Percentiles rank a stretch among this genome's conserved stretches.
Conservation (phyloP, 2,329 filamentous ascomycete species). For the Calcarisporium arbuscula region DNA sequence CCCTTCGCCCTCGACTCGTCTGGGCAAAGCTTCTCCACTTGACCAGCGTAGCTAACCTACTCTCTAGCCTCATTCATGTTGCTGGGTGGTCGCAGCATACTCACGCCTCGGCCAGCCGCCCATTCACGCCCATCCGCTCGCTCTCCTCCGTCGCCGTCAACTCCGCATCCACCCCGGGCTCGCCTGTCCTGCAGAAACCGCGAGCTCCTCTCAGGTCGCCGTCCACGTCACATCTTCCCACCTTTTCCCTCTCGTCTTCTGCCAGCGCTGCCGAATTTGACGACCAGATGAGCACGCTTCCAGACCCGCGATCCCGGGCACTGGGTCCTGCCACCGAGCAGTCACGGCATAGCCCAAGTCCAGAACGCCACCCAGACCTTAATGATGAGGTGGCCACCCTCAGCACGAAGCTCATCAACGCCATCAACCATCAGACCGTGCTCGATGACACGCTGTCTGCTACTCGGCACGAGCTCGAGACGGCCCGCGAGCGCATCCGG, state of each 20-base stretch:
- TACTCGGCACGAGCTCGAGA: slow-evolving; percentile 76
- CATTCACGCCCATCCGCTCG: slow-evolving; percentile 45
- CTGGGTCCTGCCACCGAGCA: slow-evolving; percentile 32
- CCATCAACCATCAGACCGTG: slow-evolving; percentile 91
- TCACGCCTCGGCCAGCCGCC: slow-evolving; percentile 21
- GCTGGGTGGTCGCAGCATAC: slow-evolving; percentile 45
- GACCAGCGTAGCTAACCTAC: slow-evolving; percentile 12
- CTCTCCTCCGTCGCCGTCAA: slow-evolving; percentile 47
- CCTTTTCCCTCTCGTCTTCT: slow-evolving; percentile 31
- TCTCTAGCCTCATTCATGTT: slow-evolving; percentile 45
- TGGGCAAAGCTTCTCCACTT: too few species aligned
- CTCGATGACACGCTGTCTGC: slow-evolving; percentile 83
- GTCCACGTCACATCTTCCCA: slow-evolving; percentile 29
- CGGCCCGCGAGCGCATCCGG: slow-evolving; percentile 59
- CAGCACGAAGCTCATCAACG: slow-evolving; percentile 93
- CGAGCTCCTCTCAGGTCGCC: slow-evolving; percentile 32
- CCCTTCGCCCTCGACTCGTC: too few species aligned
- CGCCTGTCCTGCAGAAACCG: slow-evolving; percentile 27
- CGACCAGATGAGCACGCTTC: slow-evolving; percentile 62
- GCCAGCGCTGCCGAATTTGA: slow-evolving; percentile 32
- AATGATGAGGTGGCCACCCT: slow-evolving; percentile 76
- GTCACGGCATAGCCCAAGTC: slow-evolving; percentile 10
- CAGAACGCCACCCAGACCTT: slow-evolving; percentile 47
- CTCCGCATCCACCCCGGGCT: slow-evolving; percentile 23
- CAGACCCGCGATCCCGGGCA: slow-evolving; percentile 53